Conservation (phyloP, 257 asterid genomes). For the Apocynum venetum region DNA sequence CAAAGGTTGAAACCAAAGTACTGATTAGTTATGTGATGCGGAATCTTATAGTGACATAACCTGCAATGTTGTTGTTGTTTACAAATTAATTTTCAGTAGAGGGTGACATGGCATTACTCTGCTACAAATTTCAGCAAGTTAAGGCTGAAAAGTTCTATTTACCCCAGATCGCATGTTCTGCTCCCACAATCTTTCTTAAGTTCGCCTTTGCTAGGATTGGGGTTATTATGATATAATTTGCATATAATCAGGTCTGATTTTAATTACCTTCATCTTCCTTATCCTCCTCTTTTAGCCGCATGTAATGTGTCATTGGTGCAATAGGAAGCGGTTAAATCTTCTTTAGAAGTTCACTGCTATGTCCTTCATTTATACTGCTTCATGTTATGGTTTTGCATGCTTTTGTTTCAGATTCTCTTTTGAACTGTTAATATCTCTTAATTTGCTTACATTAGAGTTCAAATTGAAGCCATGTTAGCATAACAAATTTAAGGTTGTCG, state of each 20-base stretch:
- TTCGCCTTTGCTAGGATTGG: too few species aligned
- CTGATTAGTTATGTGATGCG: neutral
- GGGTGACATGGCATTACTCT: neutral
- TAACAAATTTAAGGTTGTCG: neutral
- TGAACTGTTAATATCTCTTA: neutral
- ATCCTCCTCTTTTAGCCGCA: neutral
- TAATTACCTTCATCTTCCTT: too few species aligned
- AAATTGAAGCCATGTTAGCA: neutral
- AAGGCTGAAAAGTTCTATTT: neutral
- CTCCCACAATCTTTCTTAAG: too few species aligned
- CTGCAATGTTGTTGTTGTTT: neutral
- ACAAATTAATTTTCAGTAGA: neutral
- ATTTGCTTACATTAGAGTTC: neutral
- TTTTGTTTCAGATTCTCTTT: neutral
- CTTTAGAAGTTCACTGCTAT: neutral
- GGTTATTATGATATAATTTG: neutral
- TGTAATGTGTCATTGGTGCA: neutral
- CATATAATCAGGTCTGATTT: neutral
- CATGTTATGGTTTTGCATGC: neutral
- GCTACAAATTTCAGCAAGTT: neutral
- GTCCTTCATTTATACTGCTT: slow-evolving; percentile 2
- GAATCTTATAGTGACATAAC: neutral
- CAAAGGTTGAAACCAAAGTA: neutral
- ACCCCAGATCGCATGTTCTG: neutral
- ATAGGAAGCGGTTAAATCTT: neutral